These are phyloP conservation scores for Penicillium sp. DNA, from an alignment of 2,329 filamentous ascomycete genomes.

Conservation along the genomic window DNA sequence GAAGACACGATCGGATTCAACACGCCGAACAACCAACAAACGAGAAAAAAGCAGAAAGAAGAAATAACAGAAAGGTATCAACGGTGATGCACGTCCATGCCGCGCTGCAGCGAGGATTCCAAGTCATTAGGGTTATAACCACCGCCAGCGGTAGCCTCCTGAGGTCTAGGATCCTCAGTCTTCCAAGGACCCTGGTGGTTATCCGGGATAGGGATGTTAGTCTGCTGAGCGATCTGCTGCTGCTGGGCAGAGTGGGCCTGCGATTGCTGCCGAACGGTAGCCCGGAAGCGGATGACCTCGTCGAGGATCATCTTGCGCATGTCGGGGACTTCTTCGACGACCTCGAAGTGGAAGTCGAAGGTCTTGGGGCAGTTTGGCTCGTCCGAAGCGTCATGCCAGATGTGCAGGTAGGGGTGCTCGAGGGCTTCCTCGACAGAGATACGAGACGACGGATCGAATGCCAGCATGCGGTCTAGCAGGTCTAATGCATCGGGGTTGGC, in stretches of 20 bases:
- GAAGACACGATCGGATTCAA: conserved; percentile 11
- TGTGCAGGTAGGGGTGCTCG: conserved; percentile 92
- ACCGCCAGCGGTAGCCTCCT: conserved; percentile 50
- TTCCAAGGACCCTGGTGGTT: conserved; percentile 54
- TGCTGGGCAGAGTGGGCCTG: conserved; percentile 42
- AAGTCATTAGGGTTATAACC: conserved; percentile 45
- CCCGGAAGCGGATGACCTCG: conserved; percentile 86
- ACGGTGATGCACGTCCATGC: conserved; percentile 52
- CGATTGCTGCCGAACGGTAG: conserved; percentile 53
- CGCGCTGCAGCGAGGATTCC: conserved; percentile 53
- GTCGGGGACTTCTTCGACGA: conserved; percentile 89
- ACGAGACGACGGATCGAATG: conserved; percentile 90
- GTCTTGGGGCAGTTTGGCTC: conserved; percentile 90
- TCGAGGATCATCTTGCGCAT: conserved; percentile 97
- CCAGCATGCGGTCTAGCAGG: conserved; percentile 93
- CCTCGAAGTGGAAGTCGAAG: conserved; percentile 98
- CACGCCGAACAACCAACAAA: conserved; percentile 13
- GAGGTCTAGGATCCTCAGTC: conserved; percentile 62
- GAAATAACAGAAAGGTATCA: conserved; percentile 10
- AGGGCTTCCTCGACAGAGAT: conserved; percentile 94
- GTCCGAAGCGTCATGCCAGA: conserved; percentile 97
- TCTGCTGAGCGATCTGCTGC: conserved; percentile 42
- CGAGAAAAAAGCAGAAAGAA: neutral
- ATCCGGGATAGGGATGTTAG: conserved; percentile 62
- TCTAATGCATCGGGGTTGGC: conserved; percentile 96